Percentiles rank a stretch among this genome's conserved stretches.
Conservation (phyloP, 257 asterid genomes). For the Lycium ferocissimum region DNA sequence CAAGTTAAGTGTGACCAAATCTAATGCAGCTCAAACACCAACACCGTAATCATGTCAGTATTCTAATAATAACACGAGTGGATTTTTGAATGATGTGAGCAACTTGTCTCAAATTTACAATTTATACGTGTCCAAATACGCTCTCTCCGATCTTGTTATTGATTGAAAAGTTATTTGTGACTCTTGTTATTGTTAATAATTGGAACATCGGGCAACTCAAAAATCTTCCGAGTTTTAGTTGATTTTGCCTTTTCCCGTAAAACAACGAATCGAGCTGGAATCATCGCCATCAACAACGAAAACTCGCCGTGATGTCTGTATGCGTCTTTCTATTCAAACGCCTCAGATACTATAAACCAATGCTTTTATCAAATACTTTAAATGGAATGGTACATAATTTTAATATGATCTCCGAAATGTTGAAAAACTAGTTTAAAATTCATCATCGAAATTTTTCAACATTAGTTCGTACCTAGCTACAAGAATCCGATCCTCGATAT, state of each 20-base stretch:
- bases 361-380: too few relatives aligned
- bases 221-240: conserved; percentile 4
- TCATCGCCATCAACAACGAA: neutral
- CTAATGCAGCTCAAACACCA: too few relatives aligned
- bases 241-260: neutral
- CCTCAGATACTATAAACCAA: neutral
- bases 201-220: conserved; percentile 39
- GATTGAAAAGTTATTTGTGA: conserved; percentile 22
- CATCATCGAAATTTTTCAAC: neutral
- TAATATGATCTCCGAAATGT: too few relatives aligned
- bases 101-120: too few relatives aligned
- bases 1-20: too few relatives aligned
- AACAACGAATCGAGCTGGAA: neutral
- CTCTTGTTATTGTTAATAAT: conserved; percentile 30
- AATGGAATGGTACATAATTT: too few relatives aligned
- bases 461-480: conserved; percentile 19
- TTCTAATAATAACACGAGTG: too few relatives aligned
- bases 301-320: too few relatives aligned
- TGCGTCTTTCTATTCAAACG: neutral
- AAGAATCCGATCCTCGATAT: conserved; percentile 39
- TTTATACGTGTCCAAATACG: neutral
- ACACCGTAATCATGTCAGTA: too few relatives aligned
- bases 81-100: too few relatives aligned
- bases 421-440: too few relatives aligned
- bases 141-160: neutral